Conservation (phyloP, 441 rosid genomes). For the Melastoma candidum region DNA sequence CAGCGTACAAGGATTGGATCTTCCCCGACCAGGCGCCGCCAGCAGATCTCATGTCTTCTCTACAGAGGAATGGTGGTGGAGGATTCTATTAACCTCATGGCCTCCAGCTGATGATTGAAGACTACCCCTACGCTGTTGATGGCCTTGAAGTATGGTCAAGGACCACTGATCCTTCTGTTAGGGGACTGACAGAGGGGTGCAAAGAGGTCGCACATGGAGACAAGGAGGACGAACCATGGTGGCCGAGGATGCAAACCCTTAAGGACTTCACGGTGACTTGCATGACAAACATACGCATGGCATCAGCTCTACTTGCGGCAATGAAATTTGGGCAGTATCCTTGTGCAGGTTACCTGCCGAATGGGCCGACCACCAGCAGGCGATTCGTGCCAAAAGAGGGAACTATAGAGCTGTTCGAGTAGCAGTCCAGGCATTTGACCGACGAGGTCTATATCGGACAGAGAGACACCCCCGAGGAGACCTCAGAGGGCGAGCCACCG, state of each 20-base stretch:
- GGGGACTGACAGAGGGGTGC: slow-evolving; percentile 2
- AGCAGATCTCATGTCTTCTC: slow-evolving; percentile 40
- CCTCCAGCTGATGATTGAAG: slow-evolving; percentile 51
- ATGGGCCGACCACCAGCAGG: slow-evolving; percentile 17
- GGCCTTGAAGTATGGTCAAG: slow-evolving; percentile 27
- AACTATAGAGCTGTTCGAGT: slow-evolving; percentile 13
- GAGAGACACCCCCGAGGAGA: slow-evolving; percentile 15
- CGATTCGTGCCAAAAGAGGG: slow-evolving; percentile 15
- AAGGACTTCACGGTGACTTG: slow-evolving; percentile 9
- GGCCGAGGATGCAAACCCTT: slow-evolving; percentile 16
- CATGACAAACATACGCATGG: slow-evolving; percentile 11
- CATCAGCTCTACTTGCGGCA: slow-evolving; percentile 15
- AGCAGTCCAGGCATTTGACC: slow-evolving; percentile 12
- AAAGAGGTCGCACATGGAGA: slow-evolving; percentile 13
- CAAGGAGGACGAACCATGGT: slow-evolving; percentile 17
- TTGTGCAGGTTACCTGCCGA: slow-evolving; percentile 17
- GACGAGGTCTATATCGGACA: slow-evolving; percentile 18
- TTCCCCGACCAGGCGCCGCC: slow-evolving; percentile 82
- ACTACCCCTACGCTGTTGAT: slow-evolving; percentile 75
- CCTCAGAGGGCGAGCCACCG: not conserved
- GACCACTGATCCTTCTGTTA: slow-evolving; percentile 17
- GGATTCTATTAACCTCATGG: slow-evolving; percentile 54
- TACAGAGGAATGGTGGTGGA: slow-evolving; percentile 79
- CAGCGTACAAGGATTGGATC: slow-evolving; percentile 54
- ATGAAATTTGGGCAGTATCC: slow-evolving; percentile 16